phyloP scores from a whole-genome alignment of 371 early-diverging fungal genomes.

The Blakeslea trispora region DNA sequence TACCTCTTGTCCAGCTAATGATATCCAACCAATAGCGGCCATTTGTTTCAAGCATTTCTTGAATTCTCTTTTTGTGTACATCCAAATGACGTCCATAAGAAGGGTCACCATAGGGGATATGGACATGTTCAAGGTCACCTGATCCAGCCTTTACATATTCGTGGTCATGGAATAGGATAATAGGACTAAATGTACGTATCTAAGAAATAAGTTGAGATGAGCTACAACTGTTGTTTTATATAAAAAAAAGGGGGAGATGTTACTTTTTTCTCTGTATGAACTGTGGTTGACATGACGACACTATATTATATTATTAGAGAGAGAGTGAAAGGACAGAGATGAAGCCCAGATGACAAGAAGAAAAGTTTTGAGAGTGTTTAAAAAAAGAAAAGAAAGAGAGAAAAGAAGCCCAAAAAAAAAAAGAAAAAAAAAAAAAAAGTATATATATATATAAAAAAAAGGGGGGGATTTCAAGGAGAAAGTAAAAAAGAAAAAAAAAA shows the following conservation, averaged over 20 bases:
- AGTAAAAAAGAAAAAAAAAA: constrained; percentile 5
- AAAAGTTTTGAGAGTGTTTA: too few species aligned
- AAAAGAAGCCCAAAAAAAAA: constrained; percentile 3
- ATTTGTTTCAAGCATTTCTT: constrained; percentile 38
- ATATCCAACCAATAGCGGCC: constrained; percentile 39
- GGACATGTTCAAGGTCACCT: constrained; percentile 37
- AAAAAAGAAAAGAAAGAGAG: neutral
- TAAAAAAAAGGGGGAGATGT: neutral
- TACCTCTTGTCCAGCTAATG: constrained; percentile 34
- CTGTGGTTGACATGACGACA: constrained; percentile 1
- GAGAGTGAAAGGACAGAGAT: too few species aligned
- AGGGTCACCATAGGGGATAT: constrained; percentile 36
- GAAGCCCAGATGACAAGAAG: neutral
- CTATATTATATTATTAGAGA: neutral
- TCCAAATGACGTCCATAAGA: constrained; percentile 28
- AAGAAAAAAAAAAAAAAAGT: neutral
- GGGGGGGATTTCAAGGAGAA: neutral
- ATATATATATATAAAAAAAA: too few species aligned
- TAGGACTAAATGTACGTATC: constrained; percentile 40
- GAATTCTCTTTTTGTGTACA: constrained; percentile 30
- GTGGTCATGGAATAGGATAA: constrained; percentile 44
- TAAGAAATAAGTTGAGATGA: neutral
- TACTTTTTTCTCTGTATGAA: constrained; percentile 3
- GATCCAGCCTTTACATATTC: constrained; percentile 35
- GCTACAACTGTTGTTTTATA: too few species aligned